These are phyloP conservation scores for Phascolomyces articulosus DNA, from an alignment of 371 early-diverging fungal species.

Conservation along the genomic window DNA sequence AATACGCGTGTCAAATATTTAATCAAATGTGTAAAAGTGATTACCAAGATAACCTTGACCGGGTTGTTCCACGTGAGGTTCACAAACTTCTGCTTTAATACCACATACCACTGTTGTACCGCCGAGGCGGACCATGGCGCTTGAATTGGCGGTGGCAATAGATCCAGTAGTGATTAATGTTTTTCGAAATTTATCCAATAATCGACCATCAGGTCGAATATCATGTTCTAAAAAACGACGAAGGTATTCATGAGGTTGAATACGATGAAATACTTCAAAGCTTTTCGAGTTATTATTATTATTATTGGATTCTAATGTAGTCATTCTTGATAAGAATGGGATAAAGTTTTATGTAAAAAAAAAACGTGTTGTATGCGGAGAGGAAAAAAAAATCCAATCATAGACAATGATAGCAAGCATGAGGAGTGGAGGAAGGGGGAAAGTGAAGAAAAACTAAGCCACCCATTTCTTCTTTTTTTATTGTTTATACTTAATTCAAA, in stretches of 20 bases:
- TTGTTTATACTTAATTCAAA: not conserved
- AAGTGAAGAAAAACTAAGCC: not conserved
- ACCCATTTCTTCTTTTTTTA: not conserved
- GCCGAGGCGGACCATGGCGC: constrained; percentile 88
- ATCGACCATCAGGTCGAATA: constrained; percentile 87
- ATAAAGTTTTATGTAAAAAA: not conserved
- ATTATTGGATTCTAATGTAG: constrained; percentile 13
- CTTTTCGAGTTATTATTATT: constrained; percentile 26
- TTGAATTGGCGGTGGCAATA: constrained; percentile 85
- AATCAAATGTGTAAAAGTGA: not conserved
- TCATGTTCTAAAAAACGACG: constrained; percentile 79
- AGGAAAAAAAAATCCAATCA: not conserved
- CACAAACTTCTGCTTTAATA: constrained; percentile 93
- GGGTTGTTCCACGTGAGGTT: constrained; percentile 73
- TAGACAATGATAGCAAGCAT: not conserved
- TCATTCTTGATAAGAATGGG: constrained; percentile 1
- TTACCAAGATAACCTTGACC: constrained; percentile 81
- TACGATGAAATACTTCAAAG: constrained; percentile 61
- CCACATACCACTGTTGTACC: constrained; percentile 92
- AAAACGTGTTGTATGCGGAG: not conserved
- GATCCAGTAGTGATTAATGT: constrained; percentile 66
- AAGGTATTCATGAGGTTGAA: constrained; percentile 90
- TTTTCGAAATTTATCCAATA: constrained; percentile 62
- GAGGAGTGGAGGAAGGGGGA: too few relatives aligned
- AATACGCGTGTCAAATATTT: not conserved